A percentile compares a stretch with the other conserved stretches of the same genome.
Conservation (phyloP, 2,329 filamentous ascomycete genomes). For the Pseudocercospora fuligena region DNA sequence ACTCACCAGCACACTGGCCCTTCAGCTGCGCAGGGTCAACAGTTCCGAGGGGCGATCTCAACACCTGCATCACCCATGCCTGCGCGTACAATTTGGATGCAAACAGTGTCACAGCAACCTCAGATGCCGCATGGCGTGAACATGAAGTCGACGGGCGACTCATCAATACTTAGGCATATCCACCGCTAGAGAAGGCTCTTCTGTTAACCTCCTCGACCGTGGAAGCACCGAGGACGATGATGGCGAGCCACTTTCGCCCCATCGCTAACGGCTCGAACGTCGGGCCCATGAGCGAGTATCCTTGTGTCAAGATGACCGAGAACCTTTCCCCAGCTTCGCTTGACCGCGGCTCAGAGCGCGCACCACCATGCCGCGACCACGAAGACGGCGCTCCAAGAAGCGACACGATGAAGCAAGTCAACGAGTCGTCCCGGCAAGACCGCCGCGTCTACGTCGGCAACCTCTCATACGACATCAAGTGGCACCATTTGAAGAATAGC, state of each 20-base stretch:
- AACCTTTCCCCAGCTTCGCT: constrained; percentile 37
- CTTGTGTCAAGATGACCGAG: background rate
- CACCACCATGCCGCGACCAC: constrained; percentile 63
- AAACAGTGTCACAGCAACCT: background rate
- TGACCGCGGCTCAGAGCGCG: constrained; percentile 42
- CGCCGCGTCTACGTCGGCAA: constrained; percentile 99
- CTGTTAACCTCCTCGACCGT: constrained; percentile 20
- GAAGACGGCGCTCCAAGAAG: constrained; percentile 88
- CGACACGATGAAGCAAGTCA: constrained; percentile 93
- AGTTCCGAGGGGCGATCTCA: too few relatives aligned
- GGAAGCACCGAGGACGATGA: constrained; percentile 24
- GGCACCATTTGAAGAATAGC: constrained; percentile 99
- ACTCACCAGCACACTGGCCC: background rate
- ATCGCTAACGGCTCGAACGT: constrained; percentile 18
- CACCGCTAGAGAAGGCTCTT: background rate
- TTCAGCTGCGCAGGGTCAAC: background rate
- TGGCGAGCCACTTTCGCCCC: background rate
- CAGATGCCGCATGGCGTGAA: background rate
- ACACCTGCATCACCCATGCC: background rate
- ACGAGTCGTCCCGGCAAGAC: constrained; percentile 96
- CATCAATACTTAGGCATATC: too few relatives aligned
- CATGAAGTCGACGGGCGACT: background rate
- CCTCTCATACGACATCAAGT: constrained; percentile 99
- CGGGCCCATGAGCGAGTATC: background rate
- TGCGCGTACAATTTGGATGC: background rate